Percentiles rank a stretch among this genome's conserved stretches.
These are phyloP conservation scores for Verruconis gallopava DNA, from an alignment of 2,329 filamentous ascomycete genomes.

Conservation along the genomic window DNA sequence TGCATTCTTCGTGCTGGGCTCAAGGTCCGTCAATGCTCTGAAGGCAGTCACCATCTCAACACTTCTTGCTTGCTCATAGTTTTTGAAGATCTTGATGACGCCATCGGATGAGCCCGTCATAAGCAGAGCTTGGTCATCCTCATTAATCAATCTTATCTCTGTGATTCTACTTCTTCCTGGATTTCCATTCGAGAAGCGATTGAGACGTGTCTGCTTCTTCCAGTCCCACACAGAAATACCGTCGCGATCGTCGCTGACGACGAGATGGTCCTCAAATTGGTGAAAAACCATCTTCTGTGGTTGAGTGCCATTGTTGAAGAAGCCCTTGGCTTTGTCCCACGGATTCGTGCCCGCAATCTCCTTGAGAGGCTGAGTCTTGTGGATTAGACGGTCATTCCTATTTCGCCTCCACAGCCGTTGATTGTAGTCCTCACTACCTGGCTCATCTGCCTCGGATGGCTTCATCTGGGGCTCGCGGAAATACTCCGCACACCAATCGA, in stretches of 20 bases:
- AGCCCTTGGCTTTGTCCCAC: conserved; percentile 73
- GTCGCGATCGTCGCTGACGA: conserved; percentile 86
- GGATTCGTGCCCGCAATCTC: conserved; percentile 70
- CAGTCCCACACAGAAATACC: conserved; percentile 88
- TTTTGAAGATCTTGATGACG: conserved; percentile 81
- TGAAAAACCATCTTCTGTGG: conserved; percentile 92
- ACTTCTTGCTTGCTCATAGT: conserved; percentile 66
- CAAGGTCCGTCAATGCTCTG: conserved; percentile 83
- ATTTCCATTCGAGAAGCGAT: conserved; percentile 88
- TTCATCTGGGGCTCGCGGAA: conserved; percentile 99
- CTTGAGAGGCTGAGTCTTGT: conserved; percentile 88
- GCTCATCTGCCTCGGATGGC: conserved; percentile 86
- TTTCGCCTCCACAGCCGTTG: conserved; percentile 84
- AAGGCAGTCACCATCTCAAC: conserved; percentile 84
- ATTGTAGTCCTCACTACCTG: conserved; percentile 92
- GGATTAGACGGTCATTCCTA: conserved; percentile 83
- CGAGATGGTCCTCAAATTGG: conserved; percentile 92
- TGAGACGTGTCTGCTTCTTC: conserved; percentile 61
- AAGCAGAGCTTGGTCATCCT: conserved; percentile 88
- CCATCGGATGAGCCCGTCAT: conserved; percentile 95
- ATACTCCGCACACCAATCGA: conserved; percentile 93
- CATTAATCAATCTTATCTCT: conserved; percentile 94
- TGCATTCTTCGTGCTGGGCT: conserved; percentile 86
- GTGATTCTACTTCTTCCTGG: conserved; percentile 83
- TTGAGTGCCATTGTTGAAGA: conserved; percentile 81